Evolutionary conservation across 352 stramenopile genomes (phyloP), one percentile per base, ranked within the genome.

Genomic region (Globisporangium echinulatum): DNA sequence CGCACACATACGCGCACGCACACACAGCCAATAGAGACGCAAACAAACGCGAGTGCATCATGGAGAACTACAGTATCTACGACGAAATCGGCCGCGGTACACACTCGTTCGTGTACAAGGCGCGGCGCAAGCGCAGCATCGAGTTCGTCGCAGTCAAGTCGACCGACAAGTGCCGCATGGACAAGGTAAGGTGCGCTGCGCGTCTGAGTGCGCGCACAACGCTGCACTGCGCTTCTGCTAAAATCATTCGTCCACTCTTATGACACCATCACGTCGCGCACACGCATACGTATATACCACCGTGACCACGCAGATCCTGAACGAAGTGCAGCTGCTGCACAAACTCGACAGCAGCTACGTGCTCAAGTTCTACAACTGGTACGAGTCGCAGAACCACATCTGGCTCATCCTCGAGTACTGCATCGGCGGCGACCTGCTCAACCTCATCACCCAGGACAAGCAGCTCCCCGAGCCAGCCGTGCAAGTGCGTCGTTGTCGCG

Each of bases 31-130:
- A 33, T 33, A 33, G 25, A 7, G 9, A 33, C 46, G 46, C 13
- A 49, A 7, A 49, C 13, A 14, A 2, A 49, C 14, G 17, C 46
- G 3, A 25, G 46, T 25, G 6, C 46, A 49, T 33, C 25, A 97
- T 97, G 90, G 90, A 98, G 65, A 96, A 97, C 69, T 98, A 97
- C 79, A 95, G 92, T 71, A 97, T 98, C 58, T 97, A 97, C 65
- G 86, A 97, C 67, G 90, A 97, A 71, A 92, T 98, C 64, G 90
- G 90, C 8, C 82, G 82, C 54, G 92, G 92, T n/a, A 82, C 82
- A 55, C 77, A 94, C 73, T 97, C 87, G 52, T 91, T 96, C 61
- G 88, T 97, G 66, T 97, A 97, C 82, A 97, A 97, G 70, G 89
- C 88, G 42, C 65, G 88, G 13, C 85, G 88, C 60, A 97, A 98